phyloP scores from a whole-genome alignment of 108 stramenopile species.

The Pseudonitzschia delicatissima region DNA sequence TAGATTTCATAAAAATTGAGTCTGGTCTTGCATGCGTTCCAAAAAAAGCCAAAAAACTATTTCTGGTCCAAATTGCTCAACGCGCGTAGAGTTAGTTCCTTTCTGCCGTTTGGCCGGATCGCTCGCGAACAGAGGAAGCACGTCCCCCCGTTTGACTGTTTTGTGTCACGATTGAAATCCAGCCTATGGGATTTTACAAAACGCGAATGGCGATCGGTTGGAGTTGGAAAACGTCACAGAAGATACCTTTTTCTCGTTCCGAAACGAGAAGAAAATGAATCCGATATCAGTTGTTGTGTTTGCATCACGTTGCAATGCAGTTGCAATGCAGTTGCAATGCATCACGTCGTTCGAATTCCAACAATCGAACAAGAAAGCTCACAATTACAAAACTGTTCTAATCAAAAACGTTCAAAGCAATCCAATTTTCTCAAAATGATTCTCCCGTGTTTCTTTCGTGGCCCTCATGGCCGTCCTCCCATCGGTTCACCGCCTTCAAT shows the following conservation, averaged over 20 bases:
- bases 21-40: no score
- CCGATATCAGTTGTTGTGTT: background rate
- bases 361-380: background rate
- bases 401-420: background rate
- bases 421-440: background rate
- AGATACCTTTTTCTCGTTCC: background rate
- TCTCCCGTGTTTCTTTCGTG: slow-evolving; percentile 2
- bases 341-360: background rate
- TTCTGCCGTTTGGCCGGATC: slow-evolving; percentile 1
- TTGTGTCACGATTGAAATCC: slow-evolving; percentile 14
- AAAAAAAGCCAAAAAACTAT: no score
- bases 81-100: no score
- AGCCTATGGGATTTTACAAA: slow-evolving; percentile 5
- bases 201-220: background rate
- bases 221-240: background rate
- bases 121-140: background rate
- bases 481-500: background rate
- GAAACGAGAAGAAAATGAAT: background rate
- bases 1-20: no score
- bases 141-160: background rate
- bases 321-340: background rate
- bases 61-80: no score
- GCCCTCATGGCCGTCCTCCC: slow-evolving; percentile 7
- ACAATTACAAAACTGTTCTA: background rate
- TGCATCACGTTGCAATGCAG: background rate